These are phyloP conservation scores for Quercus cerris DNA, from an alignment of 306 rosid species.

Conservation along the genomic window DNA sequence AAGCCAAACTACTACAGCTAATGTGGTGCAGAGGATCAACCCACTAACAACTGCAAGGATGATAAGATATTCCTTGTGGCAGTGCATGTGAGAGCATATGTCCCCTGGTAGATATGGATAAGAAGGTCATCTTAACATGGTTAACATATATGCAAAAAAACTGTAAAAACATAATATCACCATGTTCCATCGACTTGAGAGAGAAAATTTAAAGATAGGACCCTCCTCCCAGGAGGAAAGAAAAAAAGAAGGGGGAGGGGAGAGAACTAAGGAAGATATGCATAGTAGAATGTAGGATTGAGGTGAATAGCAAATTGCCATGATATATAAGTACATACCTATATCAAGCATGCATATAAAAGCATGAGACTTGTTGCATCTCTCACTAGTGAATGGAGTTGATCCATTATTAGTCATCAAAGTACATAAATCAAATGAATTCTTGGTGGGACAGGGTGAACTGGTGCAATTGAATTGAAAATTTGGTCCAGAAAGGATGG, in stretches of 20 bases:
- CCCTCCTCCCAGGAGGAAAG: no score
- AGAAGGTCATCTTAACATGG: conserved; percentile 14
- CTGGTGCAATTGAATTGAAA: conserved; percentile 46
- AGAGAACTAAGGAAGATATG: no score
- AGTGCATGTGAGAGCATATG: conserved; percentile 66
- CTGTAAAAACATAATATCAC: neutral
- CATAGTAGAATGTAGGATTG: neutral
- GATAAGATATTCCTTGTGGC: conserved; percentile 87
- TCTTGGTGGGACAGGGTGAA: conserved; percentile 42
- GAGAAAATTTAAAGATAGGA: neutral
- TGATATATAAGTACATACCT: conserved; percentile 43
- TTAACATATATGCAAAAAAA: neutral
- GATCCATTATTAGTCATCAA: conserved; percentile 47
- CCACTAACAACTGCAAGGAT: conserved; percentile 88
- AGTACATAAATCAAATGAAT: conserved; percentile 48
- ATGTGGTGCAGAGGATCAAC: conserved; percentile 75
- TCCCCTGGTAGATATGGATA: conserved; percentile 37
- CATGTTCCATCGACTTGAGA: neutral
- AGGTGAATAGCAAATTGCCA: neutral
- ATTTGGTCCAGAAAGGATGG: conserved; percentile 36
- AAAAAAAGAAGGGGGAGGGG: no score
- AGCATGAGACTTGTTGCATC: conserved; percentile 51
- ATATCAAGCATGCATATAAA: conserved; percentile 67
- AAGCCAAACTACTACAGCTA: conserved; percentile 89
- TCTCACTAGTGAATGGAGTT: conserved; percentile 42